These are phyloP conservation scores for Fusarium sp. DNA, from an alignment of 2,329 filamentous ascomycete genomes.

Conservation along the genomic window DNA sequence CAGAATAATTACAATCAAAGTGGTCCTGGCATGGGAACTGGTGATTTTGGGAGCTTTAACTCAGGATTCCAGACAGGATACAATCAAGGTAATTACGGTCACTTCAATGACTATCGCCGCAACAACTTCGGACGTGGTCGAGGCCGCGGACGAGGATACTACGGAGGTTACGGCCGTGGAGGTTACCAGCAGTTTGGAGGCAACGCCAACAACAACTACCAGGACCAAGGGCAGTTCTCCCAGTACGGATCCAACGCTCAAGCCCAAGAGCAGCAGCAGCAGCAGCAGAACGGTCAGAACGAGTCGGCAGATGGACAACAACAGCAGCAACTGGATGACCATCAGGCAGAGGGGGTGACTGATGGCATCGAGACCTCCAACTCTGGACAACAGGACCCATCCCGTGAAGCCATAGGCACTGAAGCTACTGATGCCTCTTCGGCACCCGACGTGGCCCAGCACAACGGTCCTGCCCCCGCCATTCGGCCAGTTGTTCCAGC, in stretches of 20 bases:
- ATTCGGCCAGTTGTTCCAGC: conserved; percentile 48
- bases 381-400: conserved; percentile 34
- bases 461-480: conserved; percentile 34
- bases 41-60: conserved; percentile 84
- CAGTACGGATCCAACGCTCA: conserved; percentile 42
- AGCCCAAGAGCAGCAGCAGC: conserved; percentile 15
- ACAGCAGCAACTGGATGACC: conserved; percentile 49
- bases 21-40: conserved; percentile 82
- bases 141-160: conserved; percentile 73
- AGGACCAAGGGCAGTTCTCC: conserved; percentile 47
- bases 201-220: conserved; percentile 51
- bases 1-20: conserved; percentile 92
- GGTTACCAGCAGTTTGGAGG: conserved; percentile 60
- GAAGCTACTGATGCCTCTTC: conserved; percentile 37
- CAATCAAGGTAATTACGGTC: conserved; percentile 86
- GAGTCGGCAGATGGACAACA: conserved; percentile 41
- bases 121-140: conserved; percentile 74
- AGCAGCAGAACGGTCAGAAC: conserved; percentile 36
- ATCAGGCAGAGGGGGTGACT: conserved; percentile 38
- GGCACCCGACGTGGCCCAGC: conserved; percentile 33
- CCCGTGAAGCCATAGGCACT: conserved; percentile 47
- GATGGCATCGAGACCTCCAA: conserved; percentile 25
- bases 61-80: conserved; percentile 80
- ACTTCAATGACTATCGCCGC: conserved; percentile 82
- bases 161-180: conserved; percentile 66